Conservation (phyloP, 331 rosid genomes). For the Dryas integrifolia region DNA sequence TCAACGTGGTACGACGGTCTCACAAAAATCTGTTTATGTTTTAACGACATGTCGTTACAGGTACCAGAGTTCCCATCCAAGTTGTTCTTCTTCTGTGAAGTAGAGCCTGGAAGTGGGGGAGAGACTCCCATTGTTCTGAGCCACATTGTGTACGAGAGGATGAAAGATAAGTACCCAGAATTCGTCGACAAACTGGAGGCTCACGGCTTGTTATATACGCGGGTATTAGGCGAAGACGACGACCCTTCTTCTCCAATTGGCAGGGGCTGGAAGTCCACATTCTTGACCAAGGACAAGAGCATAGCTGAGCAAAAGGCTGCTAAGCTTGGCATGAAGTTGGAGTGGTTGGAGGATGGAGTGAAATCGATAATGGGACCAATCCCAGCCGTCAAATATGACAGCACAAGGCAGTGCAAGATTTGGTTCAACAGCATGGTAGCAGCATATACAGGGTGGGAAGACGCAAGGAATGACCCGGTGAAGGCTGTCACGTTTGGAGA, state of each 20-base stretch:
- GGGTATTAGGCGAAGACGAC: slow-evolving; percentile 72
- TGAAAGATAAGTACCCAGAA: slow-evolving; percentile 61
- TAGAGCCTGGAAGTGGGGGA: slow-evolving; percentile 71
- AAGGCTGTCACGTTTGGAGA: slow-evolving; percentile 81
- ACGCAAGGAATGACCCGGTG: slow-evolving; percentile 59
- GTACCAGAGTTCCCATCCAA: slow-evolving; percentile 79
- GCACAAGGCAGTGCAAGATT: slow-evolving; percentile 52
- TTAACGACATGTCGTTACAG: slow-evolving; percentile 24
- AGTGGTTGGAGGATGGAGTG: slow-evolving; percentile 75
- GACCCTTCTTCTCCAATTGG: slow-evolving; percentile 82
- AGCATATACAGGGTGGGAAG: slow-evolving; percentile 77
- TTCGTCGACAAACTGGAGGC: slow-evolving; percentile 67
- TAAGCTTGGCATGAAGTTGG: slow-evolving; percentile 73
- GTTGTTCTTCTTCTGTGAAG: slow-evolving; percentile 80
- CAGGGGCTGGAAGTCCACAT: slow-evolving; percentile 94
- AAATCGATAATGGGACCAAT: slow-evolving; percentile 83
- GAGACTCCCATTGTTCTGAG: slow-evolving; percentile 90
- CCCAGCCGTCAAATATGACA: slow-evolving; percentile 62
- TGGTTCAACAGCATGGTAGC: slow-evolving; percentile 91
- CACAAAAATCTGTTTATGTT: not conserved
- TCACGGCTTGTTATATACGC: slow-evolving; percentile 62
- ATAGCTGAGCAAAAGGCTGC: slow-evolving; percentile 84
- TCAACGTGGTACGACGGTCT: too few species aligned
- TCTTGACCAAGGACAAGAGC: slow-evolving; percentile 63
- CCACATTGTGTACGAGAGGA: slow-evolving; percentile 64